phyloP scores from a whole-genome alignment of 2,329 filamentous ascomycete species.

The Colletotrichum chrysophilum region DNA sequence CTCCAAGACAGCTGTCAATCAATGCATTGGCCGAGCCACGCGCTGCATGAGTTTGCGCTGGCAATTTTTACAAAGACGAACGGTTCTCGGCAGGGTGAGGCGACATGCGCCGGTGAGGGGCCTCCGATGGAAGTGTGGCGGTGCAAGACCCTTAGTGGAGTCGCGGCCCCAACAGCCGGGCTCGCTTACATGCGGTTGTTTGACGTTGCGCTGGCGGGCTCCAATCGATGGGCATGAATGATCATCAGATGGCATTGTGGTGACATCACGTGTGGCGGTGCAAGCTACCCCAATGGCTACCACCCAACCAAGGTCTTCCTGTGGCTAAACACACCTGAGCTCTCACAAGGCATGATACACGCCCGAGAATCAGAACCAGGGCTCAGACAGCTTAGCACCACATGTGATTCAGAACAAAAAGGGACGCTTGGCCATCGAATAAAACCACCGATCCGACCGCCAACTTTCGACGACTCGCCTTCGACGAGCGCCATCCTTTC shows the following conservation, averaged over 20 bases:
- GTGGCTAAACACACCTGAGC: slow-evolving; percentile 1
- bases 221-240: slow-evolving; percentile 5
- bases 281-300: slow-evolving; percentile 11
- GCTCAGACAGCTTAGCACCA: background rate
- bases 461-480: background rate
- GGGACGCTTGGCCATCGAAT: slow-evolving; percentile 9
- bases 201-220: slow-evolving; percentile 12
- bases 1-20: background rate
- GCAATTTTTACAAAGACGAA: background rate
- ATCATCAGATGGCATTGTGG: slow-evolving; percentile 5
- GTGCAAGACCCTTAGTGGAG: background rate
- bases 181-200: slow-evolving; percentile 14
- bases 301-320: slow-evolving; percentile 1
- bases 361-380: background rate
- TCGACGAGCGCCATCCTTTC: background rate
- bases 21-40: background rate
- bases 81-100: background rate
- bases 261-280: slow-evolving; percentile 25
- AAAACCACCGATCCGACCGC: slow-evolving; percentile 12
- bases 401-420: slow-evolving; percentile 17
- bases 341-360: background rate
- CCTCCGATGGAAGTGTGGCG: slow-evolving; percentile 8
- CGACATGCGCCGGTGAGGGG: background rate
- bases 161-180: background rate
- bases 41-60: background rate